Evolutionary conservation across 345 rosid genomes (phyloP), one percentile per base, ranked within the genome.

Genomic region (Nasturtium officinale): DNA sequence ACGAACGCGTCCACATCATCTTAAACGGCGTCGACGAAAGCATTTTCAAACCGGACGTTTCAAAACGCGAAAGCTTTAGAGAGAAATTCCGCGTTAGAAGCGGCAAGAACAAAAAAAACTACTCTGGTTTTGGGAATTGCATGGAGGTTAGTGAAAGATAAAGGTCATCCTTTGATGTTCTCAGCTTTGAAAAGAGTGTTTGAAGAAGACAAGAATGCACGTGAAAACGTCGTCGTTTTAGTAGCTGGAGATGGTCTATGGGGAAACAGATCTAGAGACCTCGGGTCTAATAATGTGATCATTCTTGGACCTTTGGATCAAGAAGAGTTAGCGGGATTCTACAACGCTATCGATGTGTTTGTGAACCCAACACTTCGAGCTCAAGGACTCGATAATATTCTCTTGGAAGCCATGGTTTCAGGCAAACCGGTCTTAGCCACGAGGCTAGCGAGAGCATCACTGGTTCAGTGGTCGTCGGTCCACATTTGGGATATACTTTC

Each of bases 211-310:
- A 77, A 62, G 15, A 58, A 57, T 5, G 88, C 88, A 64, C 85
- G 83, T 16, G 77, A 77, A 57, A 80, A 70, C 50, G 78, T 81
- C 3, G 64, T 85, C 35, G 68, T 94, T 61, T 85, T 94, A 43
- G 87, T 94, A 32, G 96, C 97, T 26, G 96, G 97, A 47, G 91
- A 94, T 79, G 98, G 98, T 64, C 97, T 96, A 28, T 94, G 98
- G 97, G 86, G 90, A 20, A 77, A 67, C n/a, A 88, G 95, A 79
- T 94, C 88, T 83, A 77, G 76, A 78, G 92, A 82, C 54, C 85
- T 94, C 6, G 95, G 97, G 13, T 59, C 82, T 43, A 63, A 10
- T 7, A 88, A 81, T n/a, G 66, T 79, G 25, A 74, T 87, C 13
- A 89, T 87, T 75, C 81, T 94, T 74, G 98, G 98, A 46, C 91